These are phyloP conservation scores for Yamadazyma conglobata DNA, from an alignment of 1,139 yeast genomes.

Conservation along the genomic window DNA sequence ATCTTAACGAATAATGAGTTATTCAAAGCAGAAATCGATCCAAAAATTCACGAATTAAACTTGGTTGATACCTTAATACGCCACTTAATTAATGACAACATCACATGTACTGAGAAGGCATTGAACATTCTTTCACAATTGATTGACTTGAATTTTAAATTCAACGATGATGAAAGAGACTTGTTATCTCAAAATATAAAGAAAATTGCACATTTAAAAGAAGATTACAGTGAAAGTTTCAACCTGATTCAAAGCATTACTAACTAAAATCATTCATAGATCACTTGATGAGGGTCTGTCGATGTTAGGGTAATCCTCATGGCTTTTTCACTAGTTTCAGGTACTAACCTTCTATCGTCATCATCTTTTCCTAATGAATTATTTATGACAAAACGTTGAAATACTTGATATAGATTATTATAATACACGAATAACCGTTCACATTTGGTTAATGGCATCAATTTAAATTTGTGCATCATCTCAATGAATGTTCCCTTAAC, in stretches of 20 bases:
- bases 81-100: constrained; percentile 12
- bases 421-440: constrained; percentile 34
- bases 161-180: constrained; percentile 44
- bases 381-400: constrained; percentile 22
- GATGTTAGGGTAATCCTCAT: constrained; percentile 47
- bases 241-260: constrained; percentile 46
- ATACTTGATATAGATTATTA: constrained; percentile 36
- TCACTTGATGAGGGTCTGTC: constrained; percentile 47
- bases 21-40: constrained; percentile 27
- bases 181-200: constrained; percentile 39
- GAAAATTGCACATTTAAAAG: constrained; percentile 41
- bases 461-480: constrained; percentile 52
- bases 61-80: constrained; percentile 25
- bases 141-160: constrained; percentile 41
- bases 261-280: constrained; percentile 7
- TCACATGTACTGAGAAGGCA: constrained; percentile 59
- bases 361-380: constrained; percentile 31
- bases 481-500: constrained; percentile 43
- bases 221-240: constrained; percentile 51
- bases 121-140: constrained; percentile 52
- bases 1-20: constrained; percentile 46
- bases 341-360: constrained; percentile 23
- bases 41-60: constrained; percentile 38
- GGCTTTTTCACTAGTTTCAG: constrained; percentile 38
- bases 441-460: constrained; percentile 48